Percentiles rank a stretch among this genome's conserved stretches.
Evolutionary conservation across 2,329 filamentous ascomycete species (phyloP).

Genomic region (Fusarium sp.): DNA sequence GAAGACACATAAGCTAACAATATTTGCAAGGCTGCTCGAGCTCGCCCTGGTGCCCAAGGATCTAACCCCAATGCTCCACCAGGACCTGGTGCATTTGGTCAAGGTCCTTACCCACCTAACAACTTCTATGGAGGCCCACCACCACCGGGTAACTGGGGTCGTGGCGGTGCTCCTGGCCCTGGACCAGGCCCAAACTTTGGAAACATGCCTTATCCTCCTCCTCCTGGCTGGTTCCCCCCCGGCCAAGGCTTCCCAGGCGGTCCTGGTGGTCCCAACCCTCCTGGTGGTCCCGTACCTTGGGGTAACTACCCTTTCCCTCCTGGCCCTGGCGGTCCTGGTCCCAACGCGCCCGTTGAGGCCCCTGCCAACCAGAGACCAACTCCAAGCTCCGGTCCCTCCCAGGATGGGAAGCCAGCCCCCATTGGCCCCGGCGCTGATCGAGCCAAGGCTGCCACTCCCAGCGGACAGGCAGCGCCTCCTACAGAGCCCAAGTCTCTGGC

Average conservation of each 20-base stretch:
- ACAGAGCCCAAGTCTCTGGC: conserved; percentile 66
- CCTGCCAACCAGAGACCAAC: conserved; percentile 67
- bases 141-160: conserved; percentile 66
- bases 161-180: conserved; percentile 63
- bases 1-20: conserved; percentile 49
- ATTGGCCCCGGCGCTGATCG: conserved; percentile 65
- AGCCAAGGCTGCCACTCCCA: conserved; percentile 60
- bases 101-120: conserved; percentile 60
- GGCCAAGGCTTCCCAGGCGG: conserved; percentile 76
- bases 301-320: conserved; percentile 72
- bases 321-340: conserved; percentile 50
- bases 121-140: conserved; percentile 64
- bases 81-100: conserved; percentile 57
- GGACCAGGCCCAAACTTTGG: conserved; percentile 74
- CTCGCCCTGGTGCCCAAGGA: conserved; percentile 53
- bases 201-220: conserved; percentile 82
- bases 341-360: conserved; percentile 62
- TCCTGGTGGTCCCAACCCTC: conserved; percentile 64
- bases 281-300: conserved; percentile 73
- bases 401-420: conserved; percentile 62
- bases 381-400: conserved; percentile 56
- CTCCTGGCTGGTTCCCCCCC: conserved; percentile 82
- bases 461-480: conserved; percentile 59
- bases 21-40: conserved; percentile 57
- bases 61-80: conserved; percentile 52